A percentile compares a stretch with the other conserved stretches of the same genome.
Conservation (phyloP, 2,329 filamentous ascomycete genomes). For the Furcasterigmium furcatum region DNA sequence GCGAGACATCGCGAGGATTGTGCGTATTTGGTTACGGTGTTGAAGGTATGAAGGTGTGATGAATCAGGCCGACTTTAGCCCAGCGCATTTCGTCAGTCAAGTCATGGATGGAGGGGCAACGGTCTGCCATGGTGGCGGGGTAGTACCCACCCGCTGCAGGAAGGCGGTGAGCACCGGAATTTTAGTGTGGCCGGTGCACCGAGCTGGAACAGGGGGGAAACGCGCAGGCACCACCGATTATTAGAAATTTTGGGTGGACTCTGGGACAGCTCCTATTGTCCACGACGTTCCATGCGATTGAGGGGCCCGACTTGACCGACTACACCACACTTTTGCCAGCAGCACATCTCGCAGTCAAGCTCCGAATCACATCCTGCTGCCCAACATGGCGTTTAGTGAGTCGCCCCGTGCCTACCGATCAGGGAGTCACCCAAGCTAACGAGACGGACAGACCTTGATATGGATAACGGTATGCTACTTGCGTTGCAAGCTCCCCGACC, state of each 20-base stretch:
- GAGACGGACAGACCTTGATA: conserved; percentile 65
- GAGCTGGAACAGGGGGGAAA: conserved; percentile 2
- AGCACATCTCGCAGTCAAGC: not conserved
- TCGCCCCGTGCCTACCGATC: too few relatives aligned
- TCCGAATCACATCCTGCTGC: not conserved
- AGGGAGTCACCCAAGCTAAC: conserved; percentile 34
- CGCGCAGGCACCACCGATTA: conserved; percentile 13
- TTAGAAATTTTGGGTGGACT: conserved; percentile 16
- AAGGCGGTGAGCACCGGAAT: conserved; percentile 11
- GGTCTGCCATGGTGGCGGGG: not conserved
- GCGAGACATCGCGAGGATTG: conserved; percentile 36
- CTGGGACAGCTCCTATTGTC: conserved; percentile 5
- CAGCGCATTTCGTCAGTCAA: too few relatives aligned
- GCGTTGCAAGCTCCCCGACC: too few relatives aligned
- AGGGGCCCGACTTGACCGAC: not conserved
- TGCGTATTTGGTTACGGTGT: too few relatives aligned
- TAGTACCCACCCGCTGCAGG: conserved; percentile 1
- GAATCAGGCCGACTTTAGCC: too few relatives aligned
- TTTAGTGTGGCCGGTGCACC: conserved; percentile 11
- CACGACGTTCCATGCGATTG: not conserved
- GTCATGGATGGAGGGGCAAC: conserved; percentile 11
- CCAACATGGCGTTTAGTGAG: conserved; percentile 21
- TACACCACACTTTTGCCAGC: not conserved
- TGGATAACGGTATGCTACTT: conserved; percentile 68
- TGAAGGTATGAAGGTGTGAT: not conserved